Percentiles rank a stretch among this genome's conserved stretches.
Conservation (phyloP, 176 grass and related monocot species). For the Rhipidocladum racemiflorum region DNA sequence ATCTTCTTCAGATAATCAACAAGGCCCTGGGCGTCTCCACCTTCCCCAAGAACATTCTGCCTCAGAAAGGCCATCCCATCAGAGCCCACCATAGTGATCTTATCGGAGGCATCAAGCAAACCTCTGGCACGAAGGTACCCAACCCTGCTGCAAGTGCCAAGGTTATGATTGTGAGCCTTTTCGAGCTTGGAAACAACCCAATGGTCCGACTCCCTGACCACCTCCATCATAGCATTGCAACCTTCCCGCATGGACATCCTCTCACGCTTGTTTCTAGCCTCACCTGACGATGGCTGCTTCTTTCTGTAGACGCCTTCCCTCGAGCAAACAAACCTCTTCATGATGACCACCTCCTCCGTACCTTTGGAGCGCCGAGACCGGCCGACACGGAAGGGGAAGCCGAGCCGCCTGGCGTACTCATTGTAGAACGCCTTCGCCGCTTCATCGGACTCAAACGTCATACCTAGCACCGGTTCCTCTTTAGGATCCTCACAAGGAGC, state of each 20-base stretch:
- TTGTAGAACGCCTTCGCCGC: conserved; percentile 85
- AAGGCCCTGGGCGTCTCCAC: conserved; percentile 55
- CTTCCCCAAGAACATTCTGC: conserved; percentile 71
- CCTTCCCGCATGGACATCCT: conserved; percentile 83
- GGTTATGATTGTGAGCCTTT: conserved; percentile 74
- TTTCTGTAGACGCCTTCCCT: conserved; percentile 74
- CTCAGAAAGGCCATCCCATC: conserved; percentile 47
- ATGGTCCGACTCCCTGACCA: conserved; percentile 54
- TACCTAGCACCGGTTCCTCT: conserved; percentile 64
- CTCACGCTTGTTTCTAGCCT: conserved; percentile 67
- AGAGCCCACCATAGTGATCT: conserved; percentile 40
- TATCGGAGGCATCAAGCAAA: conserved; percentile 44
- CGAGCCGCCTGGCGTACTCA: conserved; percentile 63
- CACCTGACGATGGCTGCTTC: conserved; percentile 35
- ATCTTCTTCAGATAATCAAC: conserved; percentile 75
- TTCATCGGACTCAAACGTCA: conserved; percentile 76
- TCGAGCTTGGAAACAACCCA: conserved; percentile 98
- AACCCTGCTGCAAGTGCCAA: conserved; percentile 60
- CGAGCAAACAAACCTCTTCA: conserved; percentile 96
- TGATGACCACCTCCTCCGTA: conserved; percentile 71
- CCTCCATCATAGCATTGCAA: conserved; percentile 99
- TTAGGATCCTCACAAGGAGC: conserved; percentile 33
- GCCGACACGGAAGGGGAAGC: conserved; percentile 79
- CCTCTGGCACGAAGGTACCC: conserved; percentile 72
- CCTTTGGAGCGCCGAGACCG: conserved; percentile 85